Conservation (phyloP, 1,139 yeast species). For the Nakaseomyces delphensis region DNA sequence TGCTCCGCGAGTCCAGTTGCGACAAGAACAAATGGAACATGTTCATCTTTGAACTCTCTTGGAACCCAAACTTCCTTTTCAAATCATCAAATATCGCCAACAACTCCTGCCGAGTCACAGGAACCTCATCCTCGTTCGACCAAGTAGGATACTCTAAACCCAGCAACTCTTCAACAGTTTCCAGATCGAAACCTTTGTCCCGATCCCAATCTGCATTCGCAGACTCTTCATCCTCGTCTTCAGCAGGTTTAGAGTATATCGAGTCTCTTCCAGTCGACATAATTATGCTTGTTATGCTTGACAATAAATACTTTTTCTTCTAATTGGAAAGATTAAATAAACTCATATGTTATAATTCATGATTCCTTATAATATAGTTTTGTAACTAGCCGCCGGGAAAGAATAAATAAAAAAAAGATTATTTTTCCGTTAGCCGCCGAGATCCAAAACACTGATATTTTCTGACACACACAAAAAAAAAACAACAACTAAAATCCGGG, state of each 20-base stretch:
- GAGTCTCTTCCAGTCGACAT: no score
- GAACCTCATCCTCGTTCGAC: conserved; percentile 32
- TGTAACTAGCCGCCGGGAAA: no score
- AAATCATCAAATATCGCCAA: conserved; percentile 47
- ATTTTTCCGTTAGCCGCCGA: no score
- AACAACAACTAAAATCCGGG: no score
- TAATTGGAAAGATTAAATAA: no score
- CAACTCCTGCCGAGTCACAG: conserved; percentile 42
- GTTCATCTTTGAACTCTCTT: conserved; percentile 51
- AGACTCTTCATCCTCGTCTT: neutral
- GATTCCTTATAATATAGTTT: no score
- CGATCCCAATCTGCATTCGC: conserved; percentile 8
- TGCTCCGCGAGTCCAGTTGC: conserved; percentile 58
- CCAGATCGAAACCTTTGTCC: conserved; percentile 18
- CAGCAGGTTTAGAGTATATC: neutral
- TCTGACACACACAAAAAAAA: no score
- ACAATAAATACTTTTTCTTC: no score
- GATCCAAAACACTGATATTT: no score
- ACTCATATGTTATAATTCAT: no score
- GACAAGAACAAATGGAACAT: conserved; percentile 57
- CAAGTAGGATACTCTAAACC: conserved; percentile 30
- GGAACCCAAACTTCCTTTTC: conserved; percentile 58
- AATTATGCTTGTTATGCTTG: no score
- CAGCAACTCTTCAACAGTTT: conserved; percentile 15
- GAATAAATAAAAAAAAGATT: no score